Percentiles rank a stretch among this genome's conserved stretches.
These are phyloP conservation scores for Leishmania aethiopica DNA, from an alignment of 208 protist species.

Conservation along the genomic window DNA sequence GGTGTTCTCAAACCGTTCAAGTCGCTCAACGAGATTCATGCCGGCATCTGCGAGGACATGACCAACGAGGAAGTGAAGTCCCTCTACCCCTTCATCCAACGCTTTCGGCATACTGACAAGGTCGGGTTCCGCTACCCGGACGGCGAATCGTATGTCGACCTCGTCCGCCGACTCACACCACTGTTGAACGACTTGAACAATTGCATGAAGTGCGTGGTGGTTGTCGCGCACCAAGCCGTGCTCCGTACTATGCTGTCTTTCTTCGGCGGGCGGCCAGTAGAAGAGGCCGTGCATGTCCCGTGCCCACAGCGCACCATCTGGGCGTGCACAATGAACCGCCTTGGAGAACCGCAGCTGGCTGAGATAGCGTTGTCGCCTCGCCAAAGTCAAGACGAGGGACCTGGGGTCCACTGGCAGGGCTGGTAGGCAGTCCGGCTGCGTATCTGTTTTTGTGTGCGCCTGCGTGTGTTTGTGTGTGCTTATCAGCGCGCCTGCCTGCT, in stretches of 20 bases:
- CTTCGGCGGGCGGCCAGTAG: slow-evolving; percentile 64
- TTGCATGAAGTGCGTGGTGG: slow-evolving; percentile 54
- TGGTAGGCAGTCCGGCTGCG: slow-evolving; percentile 13
- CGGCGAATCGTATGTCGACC: slow-evolving; percentile 84
- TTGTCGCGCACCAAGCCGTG: slow-evolving; percentile 86
- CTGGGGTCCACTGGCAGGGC: slow-evolving; percentile 15
- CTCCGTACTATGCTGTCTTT: slow-evolving; percentile 80
- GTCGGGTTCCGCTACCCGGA: slow-evolving; percentile 86
- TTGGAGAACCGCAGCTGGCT: slow-evolving; percentile 57
- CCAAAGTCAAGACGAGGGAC: not conserved
- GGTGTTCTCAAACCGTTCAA: slow-evolving; percentile 50
- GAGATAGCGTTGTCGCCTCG: slow-evolving; percentile 57
- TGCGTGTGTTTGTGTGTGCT: not conserved
- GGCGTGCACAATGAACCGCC: slow-evolving; percentile 73
- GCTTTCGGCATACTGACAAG: slow-evolving; percentile 73
- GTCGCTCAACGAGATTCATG: slow-evolving; percentile 88
- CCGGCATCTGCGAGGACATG: slow-evolving; percentile 88
- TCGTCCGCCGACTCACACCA: slow-evolving; percentile 69
- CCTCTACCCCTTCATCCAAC: slow-evolving; percentile 70
- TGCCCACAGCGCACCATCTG: slow-evolving; percentile 80
- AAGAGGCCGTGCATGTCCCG: slow-evolving; percentile 70
- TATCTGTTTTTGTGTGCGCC: not conserved
- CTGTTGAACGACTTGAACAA: slow-evolving; percentile 67
- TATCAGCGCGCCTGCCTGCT: not conserved
- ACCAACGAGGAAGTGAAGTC: slow-evolving; percentile 79